phyloP scores from a whole-genome alignment of 2,329 filamentous ascomycete genomes.

The Colletotrichum echinochloae region DNA sequence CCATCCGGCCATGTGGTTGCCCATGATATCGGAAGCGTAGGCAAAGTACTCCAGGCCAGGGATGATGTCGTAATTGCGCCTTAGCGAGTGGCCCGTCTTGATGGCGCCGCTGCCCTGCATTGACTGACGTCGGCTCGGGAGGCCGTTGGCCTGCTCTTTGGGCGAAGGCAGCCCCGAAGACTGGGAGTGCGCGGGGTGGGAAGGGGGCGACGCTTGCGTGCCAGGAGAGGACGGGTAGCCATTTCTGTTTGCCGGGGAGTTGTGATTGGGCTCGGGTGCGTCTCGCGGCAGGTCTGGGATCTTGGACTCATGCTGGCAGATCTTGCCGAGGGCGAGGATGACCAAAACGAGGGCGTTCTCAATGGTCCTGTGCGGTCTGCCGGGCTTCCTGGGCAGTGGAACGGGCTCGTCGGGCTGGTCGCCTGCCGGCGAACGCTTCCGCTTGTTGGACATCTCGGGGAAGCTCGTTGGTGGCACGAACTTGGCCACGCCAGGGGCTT shows the following conservation, averaged over 20 bases:
- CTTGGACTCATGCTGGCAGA: conserved; percentile 70
- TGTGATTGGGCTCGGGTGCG: conserved; percentile 53
- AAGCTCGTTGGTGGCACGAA: conserved; percentile 45
- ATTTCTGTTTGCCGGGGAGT: conserved; percentile 56
- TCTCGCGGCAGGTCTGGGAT: conserved; percentile 63
- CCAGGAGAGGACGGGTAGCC: conserved; percentile 63
- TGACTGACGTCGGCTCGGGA: conserved; percentile 62
- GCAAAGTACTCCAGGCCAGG: conserved; percentile 93
- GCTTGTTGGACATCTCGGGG: conserved; percentile 52
- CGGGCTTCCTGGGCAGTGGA: conserved; percentile 50
- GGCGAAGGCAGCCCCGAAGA: conserved; percentile 65
- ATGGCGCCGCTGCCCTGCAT: conserved; percentile 55
- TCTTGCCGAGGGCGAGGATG: conserved; percentile 87
- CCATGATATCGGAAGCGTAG: conserved; percentile 86
- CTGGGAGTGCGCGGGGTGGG: conserved; percentile 56
- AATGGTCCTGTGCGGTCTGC: conserved; percentile 73
- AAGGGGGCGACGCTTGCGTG: conserved; percentile 66
- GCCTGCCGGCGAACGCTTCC: conserved; percentile 64
- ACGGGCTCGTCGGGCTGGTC: conserved; percentile 31
- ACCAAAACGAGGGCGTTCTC: conserved; percentile 85
- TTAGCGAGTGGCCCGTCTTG: conserved; percentile 42
- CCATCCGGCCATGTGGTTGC: conserved; percentile 81
- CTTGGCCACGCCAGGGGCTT: conserved; percentile 44
- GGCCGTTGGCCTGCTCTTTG: conserved; percentile 60
- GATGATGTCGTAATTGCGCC: conserved; percentile 83